Evolutionary conservation across 495 filamentous ascomycete genomes (phyloP).

Genomic region (Sabuloglossum arenarium): DNA sequence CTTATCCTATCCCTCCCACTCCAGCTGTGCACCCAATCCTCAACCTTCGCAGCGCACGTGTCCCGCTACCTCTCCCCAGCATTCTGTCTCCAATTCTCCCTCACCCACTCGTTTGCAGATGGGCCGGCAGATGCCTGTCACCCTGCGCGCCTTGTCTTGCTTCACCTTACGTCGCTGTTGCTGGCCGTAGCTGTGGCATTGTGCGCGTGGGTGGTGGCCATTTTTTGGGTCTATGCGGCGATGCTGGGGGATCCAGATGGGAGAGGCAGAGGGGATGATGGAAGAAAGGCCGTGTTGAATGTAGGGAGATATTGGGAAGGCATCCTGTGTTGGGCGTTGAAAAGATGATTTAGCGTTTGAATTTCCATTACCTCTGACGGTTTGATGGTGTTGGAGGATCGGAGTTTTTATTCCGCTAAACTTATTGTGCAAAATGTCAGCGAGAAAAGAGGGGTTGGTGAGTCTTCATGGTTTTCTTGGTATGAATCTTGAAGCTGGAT

Average conservation of each 20-base stretch:
- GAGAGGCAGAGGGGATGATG: constrained; percentile 40
- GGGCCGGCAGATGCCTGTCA: not conserved
- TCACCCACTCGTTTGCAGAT: not conserved
- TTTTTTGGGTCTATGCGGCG: constrained; percentile 41
- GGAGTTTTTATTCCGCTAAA: not conserved
- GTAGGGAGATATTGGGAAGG: constrained; percentile 41
- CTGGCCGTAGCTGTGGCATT: constrained; percentile 31
- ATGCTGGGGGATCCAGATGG: constrained; percentile 42
- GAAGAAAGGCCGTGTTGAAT: constrained; percentile 34
- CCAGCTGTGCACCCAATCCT: not conserved
- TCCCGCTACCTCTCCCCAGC: not conserved
- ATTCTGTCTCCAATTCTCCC: not conserved
- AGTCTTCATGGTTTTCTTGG: not conserved
- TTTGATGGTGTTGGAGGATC: not conserved
- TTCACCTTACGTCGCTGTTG: constrained; percentile 33
- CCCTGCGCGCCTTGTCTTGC: constrained; percentile 17
- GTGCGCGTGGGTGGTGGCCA: constrained; percentile 36
- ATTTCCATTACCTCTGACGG: not conserved
- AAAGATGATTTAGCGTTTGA: not conserved
- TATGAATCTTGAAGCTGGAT: not conserved
- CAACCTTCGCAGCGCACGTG: not conserved
- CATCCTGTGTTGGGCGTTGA: not conserved
- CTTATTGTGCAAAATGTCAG: not conserved
- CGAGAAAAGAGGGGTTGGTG: not conserved
- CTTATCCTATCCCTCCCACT: not conserved